Evolutionary conservation across 2,329 filamentous ascomycete species (phyloP).

Genomic region (Scedosporium aurantiacum): DNA sequence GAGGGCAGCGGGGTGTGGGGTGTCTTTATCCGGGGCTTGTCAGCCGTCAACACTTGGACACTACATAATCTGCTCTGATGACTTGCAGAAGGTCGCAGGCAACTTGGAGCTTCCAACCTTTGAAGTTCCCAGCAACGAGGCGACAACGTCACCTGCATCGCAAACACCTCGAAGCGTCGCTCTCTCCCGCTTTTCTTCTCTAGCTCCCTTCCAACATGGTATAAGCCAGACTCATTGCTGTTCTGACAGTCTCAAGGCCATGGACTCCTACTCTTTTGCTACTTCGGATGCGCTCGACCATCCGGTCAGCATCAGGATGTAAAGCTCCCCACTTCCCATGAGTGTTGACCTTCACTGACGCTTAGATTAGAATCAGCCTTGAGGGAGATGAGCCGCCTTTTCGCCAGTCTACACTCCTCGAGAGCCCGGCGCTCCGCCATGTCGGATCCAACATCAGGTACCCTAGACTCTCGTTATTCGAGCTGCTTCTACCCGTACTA

Average conservation of each 20-base stretch:
- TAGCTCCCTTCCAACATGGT: background rate
- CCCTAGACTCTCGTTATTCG: constrained; percentile 5
- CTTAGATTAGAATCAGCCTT: constrained; percentile 24
- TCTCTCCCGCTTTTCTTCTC: background rate
- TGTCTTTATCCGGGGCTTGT: too few species aligned
- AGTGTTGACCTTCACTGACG: background rate
- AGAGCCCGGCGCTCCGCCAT: constrained; percentile 70
- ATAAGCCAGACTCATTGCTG: background rate
- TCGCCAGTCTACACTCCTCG: constrained; percentile 58
- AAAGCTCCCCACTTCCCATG: constrained; percentile 5
- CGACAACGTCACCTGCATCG: background rate
- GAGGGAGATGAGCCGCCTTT: constrained; percentile 31
- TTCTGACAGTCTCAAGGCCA: constrained; percentile 22
- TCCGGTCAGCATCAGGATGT: constrained; percentile 58
- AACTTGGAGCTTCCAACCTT: too few species aligned
- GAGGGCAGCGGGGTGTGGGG: too few species aligned
- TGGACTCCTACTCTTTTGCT: constrained; percentile 96
- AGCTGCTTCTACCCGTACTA: constrained; percentile 7
- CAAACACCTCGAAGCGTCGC: background rate
- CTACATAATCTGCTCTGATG: too few species aligned
- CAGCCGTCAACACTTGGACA: too few species aligned
- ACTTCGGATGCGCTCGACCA: constrained; percentile 75
- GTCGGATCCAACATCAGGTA: constrained; percentile 76
- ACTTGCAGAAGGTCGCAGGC: background rate
- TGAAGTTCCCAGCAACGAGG: background rate